These are phyloP conservation scores for Liquidambar formosana DNA, from an alignment of 164 flowering plant species.

Conservation along the genomic window DNA sequence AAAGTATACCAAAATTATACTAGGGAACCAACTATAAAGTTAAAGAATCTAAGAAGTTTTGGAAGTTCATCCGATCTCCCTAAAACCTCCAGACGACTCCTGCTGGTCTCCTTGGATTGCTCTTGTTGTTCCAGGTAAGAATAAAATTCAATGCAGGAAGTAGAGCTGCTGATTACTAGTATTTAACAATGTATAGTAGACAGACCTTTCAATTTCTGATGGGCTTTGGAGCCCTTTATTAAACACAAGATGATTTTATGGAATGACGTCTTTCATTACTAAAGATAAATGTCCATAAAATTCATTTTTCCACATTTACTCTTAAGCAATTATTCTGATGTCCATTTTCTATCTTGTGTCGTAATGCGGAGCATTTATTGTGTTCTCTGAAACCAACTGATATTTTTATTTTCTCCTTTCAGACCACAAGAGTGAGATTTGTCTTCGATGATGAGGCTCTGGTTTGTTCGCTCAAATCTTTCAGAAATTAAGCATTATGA, in stretches of 20 bases:
- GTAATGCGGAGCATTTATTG: not conserved
- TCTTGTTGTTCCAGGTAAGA: conserved; percentile 76
- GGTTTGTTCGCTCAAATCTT: conserved; percentile 50
- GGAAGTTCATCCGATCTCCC: too few relatives aligned
- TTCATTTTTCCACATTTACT: too few relatives aligned
- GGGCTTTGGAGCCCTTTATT: not conserved
- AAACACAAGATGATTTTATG: not conserved
- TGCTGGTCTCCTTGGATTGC: conserved; percentile 82
- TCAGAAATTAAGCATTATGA: not conserved
- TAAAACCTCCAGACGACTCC: too few relatives aligned
- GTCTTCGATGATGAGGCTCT: conserved; percentile 87
- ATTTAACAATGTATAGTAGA: not conserved
- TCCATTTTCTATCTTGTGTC: not conserved
- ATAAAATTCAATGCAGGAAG: not conserved
- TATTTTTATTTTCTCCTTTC: conserved; percentile 22
- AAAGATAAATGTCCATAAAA: too few relatives aligned
- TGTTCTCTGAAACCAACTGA: not conserved
- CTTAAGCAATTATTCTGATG: not conserved
- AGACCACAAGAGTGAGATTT: conserved; percentile 90
- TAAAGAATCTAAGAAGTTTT: too few relatives aligned
- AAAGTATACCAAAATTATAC: too few relatives aligned
- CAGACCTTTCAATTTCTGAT: not conserved
- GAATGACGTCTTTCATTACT: too few relatives aligned
- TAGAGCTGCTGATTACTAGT: not conserved
- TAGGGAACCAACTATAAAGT: too few relatives aligned